These are phyloP conservation scores for Sordariomycetes sp. DNA, from an alignment of 2,329 filamentous ascomycete species.

Conservation along the genomic window DNA sequence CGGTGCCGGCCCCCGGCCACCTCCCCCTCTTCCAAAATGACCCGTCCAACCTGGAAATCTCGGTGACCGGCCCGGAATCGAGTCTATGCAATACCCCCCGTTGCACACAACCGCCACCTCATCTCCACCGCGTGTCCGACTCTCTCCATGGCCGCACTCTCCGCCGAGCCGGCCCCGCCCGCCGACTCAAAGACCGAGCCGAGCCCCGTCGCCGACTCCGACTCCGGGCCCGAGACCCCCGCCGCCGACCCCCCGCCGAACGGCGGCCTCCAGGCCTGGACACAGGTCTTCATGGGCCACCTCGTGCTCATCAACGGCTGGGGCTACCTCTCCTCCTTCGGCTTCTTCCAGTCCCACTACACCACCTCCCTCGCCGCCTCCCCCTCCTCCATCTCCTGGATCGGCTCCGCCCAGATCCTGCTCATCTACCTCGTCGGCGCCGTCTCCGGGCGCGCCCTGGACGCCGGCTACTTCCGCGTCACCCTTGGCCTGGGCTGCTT, in stretches of 20 bases:
- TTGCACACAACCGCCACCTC: no score
- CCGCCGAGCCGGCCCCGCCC: no score
- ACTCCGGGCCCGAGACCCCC: background rate
- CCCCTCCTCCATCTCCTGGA: conserved; percentile 39
- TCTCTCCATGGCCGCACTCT: no score
- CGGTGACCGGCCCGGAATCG: no score
- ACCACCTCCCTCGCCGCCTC: conserved; percentile 20
- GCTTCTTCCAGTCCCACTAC: conserved; percentile 44
- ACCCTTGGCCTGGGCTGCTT: conserved; percentile 27
- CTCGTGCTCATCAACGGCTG: conserved; percentile 38
- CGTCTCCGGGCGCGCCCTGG: conserved; percentile 40
- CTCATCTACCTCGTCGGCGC: conserved; percentile 43
- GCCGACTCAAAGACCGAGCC: no score
- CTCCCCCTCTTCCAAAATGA: no score
- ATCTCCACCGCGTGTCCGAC: no score
- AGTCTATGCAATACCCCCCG: no score
- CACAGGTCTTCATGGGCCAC: conserved; percentile 33
- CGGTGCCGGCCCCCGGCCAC: no score
- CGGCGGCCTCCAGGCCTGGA: conserved; percentile 36
- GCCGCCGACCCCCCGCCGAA: conserved; percentile 31
- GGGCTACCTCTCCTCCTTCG: conserved; percentile 41
- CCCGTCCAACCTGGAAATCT: no score
- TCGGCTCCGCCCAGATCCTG: conserved; percentile 44
- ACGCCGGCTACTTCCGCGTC: conserved; percentile 39
- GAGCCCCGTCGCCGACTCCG: no score